Evolutionary conservation across 1,139 yeast genomes (phyloP).

Genomic region (Lodderomyces orthopsilosis): DNA sequence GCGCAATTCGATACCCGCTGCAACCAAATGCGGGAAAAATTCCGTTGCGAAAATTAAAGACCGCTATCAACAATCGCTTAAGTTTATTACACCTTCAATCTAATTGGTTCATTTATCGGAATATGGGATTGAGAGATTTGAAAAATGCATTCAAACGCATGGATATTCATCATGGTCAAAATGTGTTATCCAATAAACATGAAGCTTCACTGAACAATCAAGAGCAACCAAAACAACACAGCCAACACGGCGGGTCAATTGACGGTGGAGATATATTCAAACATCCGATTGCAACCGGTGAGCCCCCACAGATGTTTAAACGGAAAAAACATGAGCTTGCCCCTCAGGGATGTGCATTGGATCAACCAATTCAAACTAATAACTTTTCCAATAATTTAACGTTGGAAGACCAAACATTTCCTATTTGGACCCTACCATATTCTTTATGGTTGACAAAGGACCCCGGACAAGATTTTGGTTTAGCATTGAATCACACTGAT

Average conservation of each 20-base stretch:
- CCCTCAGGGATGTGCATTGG: slow-evolving; percentile 29
- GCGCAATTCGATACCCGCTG: background rate
- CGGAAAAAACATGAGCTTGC: slow-evolving; percentile 24
- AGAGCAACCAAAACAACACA: background rate
- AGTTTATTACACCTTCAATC: too few relatives aligned
- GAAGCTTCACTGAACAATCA: slow-evolving; percentile 1
- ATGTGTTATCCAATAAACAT: background rate
- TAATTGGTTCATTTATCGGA: too few relatives aligned
- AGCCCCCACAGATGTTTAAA: slow-evolving; percentile 28
- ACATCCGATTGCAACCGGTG: slow-evolving; percentile 25
- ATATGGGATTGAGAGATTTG: slow-evolving; percentile 30
- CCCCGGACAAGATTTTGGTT: slow-evolving; percentile 36
- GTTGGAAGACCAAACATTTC: slow-evolving; percentile 44
- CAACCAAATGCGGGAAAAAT: background rate
- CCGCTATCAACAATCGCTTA: too few relatives aligned
- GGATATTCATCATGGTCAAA: slow-evolving; percentile 14
- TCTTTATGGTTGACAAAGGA: slow-evolving; percentile 45
- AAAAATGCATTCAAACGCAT: slow-evolving; percentile 26
- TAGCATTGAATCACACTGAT: slow-evolving; percentile 46
- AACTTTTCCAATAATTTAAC: slow-evolving; percentile 44
- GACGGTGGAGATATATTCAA: slow-evolving; percentile 12
- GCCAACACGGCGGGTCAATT: slow-evolving; percentile 1
- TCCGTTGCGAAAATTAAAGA: background rate
- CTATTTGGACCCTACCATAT: slow-evolving; percentile 49
- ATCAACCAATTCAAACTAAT: slow-evolving; percentile 42